Percentiles rank a stretch among this genome's conserved stretches.
phyloP scores from a whole-genome alignment of 148 eudicot species.

The Tetragonia tetragonoides region DNA sequence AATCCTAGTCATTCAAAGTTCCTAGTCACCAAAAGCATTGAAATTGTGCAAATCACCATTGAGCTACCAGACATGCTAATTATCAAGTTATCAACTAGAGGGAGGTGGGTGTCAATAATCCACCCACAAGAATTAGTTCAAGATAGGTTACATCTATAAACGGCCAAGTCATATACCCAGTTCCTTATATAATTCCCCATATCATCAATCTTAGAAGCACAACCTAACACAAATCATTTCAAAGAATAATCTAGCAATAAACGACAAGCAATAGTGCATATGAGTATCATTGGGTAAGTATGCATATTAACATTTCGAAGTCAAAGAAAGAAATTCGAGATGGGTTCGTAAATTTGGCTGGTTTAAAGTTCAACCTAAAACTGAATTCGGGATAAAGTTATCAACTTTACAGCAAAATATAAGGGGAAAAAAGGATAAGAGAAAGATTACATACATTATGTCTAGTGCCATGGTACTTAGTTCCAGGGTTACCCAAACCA shows the following conservation, averaged over 20 bases:
- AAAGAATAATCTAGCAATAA: neutral
- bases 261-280: neutral
- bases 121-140: neutral
- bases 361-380: neutral
- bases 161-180: neutral
- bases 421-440: neutral
- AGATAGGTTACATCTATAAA: neutral
- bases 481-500: constrained; percentile 95
- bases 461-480: constrained; percentile 82
- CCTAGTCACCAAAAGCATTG: neutral
- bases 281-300: neutral
- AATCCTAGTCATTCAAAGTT: neutral
- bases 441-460: constrained; percentile 60
- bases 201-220: neutral
- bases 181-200: neutral
- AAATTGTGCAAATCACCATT: neutral
- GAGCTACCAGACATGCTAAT: neutral
- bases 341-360: neutral
- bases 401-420: neutral
- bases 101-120: neutral
- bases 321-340: neutral
- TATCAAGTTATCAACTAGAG: neutral
- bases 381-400: neutral
- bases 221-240: too few relatives aligned
- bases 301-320: neutral